Evolutionary conservation across 2,329 filamentous ascomycete genomes (phyloP).

Genomic region (Alternaria postmessia): DNA sequence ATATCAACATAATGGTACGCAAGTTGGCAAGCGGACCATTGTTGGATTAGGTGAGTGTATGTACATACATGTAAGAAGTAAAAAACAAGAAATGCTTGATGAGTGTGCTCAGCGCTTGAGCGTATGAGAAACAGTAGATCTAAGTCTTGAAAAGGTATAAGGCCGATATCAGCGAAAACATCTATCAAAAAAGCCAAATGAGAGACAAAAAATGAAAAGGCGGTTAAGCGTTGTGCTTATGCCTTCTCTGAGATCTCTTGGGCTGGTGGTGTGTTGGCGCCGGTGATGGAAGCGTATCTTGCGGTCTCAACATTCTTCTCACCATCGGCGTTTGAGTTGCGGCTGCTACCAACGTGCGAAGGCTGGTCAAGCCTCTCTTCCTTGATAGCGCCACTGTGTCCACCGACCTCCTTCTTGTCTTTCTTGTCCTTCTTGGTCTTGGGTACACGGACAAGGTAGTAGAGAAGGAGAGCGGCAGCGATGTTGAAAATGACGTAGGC

Average conservation of each 20-base stretch:
- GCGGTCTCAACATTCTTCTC: conserved; percentile 19
- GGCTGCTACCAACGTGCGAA: conserved; percentile 19
- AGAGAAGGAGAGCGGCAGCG: conserved; percentile 58
- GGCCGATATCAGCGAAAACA: not conserved
- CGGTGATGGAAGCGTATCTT: conserved; percentile 24
- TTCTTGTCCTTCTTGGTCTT: conserved; percentile 56
- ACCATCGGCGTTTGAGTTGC: conserved; percentile 6
- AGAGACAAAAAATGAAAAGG: not conserved
- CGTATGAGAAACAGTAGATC: conserved; percentile 9
- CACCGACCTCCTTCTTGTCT: conserved; percentile 13
- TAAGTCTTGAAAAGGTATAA: conserved; percentile 1
- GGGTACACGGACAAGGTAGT: conserved; percentile 64
- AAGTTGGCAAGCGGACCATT: conserved; percentile 8
- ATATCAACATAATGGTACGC: conserved; percentile 4
- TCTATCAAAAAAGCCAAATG: not conserved
- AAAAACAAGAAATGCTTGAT: conserved; percentile 3
- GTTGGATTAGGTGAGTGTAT: conserved; percentile 5
- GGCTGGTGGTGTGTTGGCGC: conserved; percentile 10
- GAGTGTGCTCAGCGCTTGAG: conserved; percentile 16
- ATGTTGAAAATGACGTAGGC: conserved; percentile 63
- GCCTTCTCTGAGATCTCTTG: conserved; percentile 26
- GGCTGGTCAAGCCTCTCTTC: conserved; percentile 14
- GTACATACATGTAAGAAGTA: conserved; percentile 3
- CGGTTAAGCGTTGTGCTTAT: conserved; percentile 1
- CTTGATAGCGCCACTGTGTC: conserved; percentile 10